Base-by-base conservation (phyloP, 2,329 filamentous ascomycete species). In the Penicillium olsonii region DNA sequence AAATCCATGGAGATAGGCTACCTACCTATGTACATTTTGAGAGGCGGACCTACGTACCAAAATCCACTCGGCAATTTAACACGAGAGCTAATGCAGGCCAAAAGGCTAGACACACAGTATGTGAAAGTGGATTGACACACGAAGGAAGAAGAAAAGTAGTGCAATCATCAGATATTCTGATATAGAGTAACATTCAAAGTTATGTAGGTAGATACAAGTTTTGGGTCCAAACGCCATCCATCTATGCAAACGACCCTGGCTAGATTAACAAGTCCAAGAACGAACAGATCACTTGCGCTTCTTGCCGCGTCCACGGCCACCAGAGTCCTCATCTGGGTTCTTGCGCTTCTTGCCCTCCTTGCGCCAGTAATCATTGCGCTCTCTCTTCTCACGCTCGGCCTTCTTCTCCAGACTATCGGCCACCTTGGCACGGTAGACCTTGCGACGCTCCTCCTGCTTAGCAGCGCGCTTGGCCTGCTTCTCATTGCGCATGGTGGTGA, bases 311-410 rank as follows among this genome's bases (percentile, higher is more conserved):
- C 78, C 75, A 40, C 69, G 67, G 24, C 78, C 81, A 50, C 72
- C 75, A 24, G 72, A 80, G 17, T 75, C 79, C 43, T 76, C 78
- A 17, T 74, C 77, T 57, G 78, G 74, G 27, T 78, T 78, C 70
- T 82, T 84, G 60, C 87, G 78, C 76, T 89, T 90, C 77, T 87
- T 89, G 9, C 94, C 94, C 74, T 99, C 95, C 63, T 85, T 85
- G 63, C 84, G 80, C 94, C 94, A 99, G 68, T 85, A 99, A 62
- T 96, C 92, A 70, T 95, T 87, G 68, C 85, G 87, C 77, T 99
- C 92, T 63, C 84, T 84, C 83, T 92, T 95, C 78, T 97, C 92
- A 44, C 92, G 79, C 53, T 86, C 89, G 50, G 82, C 82, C 75
- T 90, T 88, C 84, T 91, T 95, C 81, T 95, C 91, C 64, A 85